Evolutionary conservation across 2,329 filamentous ascomycete species (phyloP).

Genomic region (Hymenoscyphus occultus): DNA sequence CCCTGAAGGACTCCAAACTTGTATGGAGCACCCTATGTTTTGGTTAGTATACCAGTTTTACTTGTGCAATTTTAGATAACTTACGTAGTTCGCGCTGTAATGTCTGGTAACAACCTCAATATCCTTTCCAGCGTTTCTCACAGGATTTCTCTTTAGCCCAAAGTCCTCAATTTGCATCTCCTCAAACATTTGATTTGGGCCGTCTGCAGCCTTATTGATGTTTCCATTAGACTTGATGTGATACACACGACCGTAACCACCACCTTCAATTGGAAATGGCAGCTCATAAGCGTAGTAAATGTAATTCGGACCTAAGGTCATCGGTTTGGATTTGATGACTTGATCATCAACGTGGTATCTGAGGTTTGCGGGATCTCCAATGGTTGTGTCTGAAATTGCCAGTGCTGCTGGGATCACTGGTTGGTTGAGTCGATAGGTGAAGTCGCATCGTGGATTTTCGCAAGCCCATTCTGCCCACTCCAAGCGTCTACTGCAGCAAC

Average conservation of each 20-base stretch:
- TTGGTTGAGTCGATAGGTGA: conserved; percentile 34
- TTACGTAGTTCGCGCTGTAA: conserved; percentile 52
- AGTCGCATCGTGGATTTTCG: conserved; percentile 49
- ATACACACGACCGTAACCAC: conserved; percentile 46
- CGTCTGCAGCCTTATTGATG: conserved; percentile 50
- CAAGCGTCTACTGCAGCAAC: conserved; percentile 57
- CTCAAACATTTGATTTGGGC: conserved; percentile 60
- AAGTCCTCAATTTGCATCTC: conserved; percentile 45
- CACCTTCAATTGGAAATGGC: neutral
- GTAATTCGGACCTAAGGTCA: conserved; percentile 28
- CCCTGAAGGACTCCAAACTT: conserved; percentile 58
- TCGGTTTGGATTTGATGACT: neutral
- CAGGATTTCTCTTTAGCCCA: conserved; percentile 44
- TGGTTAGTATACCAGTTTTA: conserved; percentile 9
- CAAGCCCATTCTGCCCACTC: conserved; percentile 64
- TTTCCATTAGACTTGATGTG: conserved; percentile 51
- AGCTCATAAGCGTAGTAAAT: conserved; percentile 26
- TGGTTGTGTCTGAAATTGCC: conserved; percentile 15
- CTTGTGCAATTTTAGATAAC: conserved; percentile 19
- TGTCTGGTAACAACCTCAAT: conserved; percentile 50
- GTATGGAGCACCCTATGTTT: conserved; percentile 56
- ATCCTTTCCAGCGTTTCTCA: conserved; percentile 38
- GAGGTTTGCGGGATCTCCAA: neutral
- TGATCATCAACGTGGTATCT: neutral
- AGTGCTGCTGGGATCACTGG: conserved; percentile 15